These are phyloP conservation scores for Pleurotus ostreatus DNA, from an alignment of 768 basidiomycete genomes.

Conservation along the genomic window DNA sequence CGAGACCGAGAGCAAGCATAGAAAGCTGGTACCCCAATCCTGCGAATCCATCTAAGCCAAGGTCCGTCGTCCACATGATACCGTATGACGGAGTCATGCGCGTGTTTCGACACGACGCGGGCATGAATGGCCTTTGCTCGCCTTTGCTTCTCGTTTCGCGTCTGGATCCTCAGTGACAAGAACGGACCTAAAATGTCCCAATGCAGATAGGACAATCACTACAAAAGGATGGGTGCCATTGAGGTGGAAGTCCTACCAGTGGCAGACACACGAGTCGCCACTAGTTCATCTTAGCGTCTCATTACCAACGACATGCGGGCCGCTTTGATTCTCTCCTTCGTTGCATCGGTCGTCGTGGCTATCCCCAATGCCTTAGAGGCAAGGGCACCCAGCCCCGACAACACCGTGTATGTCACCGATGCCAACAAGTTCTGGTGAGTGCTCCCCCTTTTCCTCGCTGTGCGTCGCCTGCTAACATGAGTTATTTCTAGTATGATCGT, in stretches of 20 bases:
- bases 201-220: not conserved
- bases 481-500: slow-evolving; percentile 9
- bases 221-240: not conserved
- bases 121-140: not conserved
- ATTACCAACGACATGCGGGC: not conserved
- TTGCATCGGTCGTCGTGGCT: not conserved
- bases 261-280: not conserved
- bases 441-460: slow-evolving; percentile 12
- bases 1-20: too few relatives aligned
- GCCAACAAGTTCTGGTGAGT: slow-evolving; percentile 41
- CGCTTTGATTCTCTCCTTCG: not conserved
- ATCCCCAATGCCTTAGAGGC: not conserved
- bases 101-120: not conserved
- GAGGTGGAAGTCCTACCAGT: not conserved
- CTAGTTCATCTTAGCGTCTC: not conserved
- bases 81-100: not conserved
- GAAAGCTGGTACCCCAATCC: too few relatives aligned
- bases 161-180: too few relatives aligned
- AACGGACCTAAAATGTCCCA: not conserved
- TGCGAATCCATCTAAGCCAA: too few relatives aligned
- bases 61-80: not conserved
- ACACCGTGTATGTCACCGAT: slow-evolving; percentile 46
- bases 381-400: slow-evolving; percentile 26
- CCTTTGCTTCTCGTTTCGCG: too few relatives aligned
- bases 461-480: slow-evolving; percentile 33